A percentile compares a stretch with the other conserved stretches of the same genome.
Conservation (phyloP, 306 rosid genomes). For the Canavalia gladiata region DNA sequence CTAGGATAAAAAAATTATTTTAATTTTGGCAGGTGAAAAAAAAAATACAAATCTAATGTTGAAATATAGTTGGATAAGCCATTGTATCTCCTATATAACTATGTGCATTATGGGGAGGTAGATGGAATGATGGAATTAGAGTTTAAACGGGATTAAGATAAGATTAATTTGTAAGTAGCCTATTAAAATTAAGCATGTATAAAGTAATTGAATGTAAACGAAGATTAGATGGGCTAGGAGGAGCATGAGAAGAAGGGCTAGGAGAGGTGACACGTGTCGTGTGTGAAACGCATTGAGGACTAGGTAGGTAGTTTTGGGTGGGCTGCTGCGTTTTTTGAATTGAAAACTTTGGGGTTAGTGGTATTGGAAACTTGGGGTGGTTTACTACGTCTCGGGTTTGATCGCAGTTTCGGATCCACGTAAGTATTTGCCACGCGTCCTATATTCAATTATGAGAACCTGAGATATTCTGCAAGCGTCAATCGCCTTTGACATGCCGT, state of each 20-base stretch:
- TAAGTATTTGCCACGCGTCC: constrained; percentile 58
- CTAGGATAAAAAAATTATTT: too few relatives aligned
- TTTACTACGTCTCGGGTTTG: not conserved
- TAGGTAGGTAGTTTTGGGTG: not conserved
- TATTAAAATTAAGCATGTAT: not conserved
- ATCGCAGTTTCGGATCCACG: constrained; percentile 51
- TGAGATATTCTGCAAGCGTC: constrained; percentile 61
- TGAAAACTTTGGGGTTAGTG: not conserved
- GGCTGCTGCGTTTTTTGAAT: constrained; percentile 2
- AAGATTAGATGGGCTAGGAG: not conserved
- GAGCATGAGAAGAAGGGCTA: not conserved
- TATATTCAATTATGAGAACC: not conserved
- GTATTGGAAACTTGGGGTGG: constrained; percentile 28
- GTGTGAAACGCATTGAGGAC: not conserved
- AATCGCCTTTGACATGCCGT: constrained; percentile 60
- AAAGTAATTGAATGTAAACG: not conserved
- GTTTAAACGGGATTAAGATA: not conserved
- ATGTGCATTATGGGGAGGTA: too few relatives aligned
- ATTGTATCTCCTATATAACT: too few relatives aligned
- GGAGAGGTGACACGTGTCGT: constrained; percentile 36
- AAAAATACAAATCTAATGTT: too few relatives aligned
- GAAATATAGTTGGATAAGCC: too few relatives aligned
- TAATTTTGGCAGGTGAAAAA: too few relatives aligned
- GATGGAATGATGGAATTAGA: too few relatives aligned
- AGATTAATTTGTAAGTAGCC: not conserved